phyloP scores from a whole-genome alignment of 2,329 filamentous ascomycete species.

The Claviceps humidiphila region DNA sequence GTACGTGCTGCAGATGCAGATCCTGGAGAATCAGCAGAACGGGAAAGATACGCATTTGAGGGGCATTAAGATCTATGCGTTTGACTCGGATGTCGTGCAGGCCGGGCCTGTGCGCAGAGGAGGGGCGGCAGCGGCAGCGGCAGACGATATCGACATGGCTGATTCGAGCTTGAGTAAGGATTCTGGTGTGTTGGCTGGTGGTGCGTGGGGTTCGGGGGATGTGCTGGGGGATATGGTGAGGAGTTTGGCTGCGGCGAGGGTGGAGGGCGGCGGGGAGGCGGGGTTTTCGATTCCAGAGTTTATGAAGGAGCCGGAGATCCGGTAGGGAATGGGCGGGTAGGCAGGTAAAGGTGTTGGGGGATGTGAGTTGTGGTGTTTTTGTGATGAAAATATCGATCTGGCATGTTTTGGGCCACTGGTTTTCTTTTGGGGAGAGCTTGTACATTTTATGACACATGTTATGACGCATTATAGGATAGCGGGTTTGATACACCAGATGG shows the following conservation, averaged over 20 bases:
- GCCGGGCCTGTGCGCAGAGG: slow-evolving; percentile 16
- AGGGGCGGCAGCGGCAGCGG: slow-evolving; percentile 9
- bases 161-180: slow-evolving; percentile 8
- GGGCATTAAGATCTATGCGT: slow-evolving; percentile 73
- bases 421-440: no score
- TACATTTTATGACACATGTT: no score
- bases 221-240: slow-evolving; percentile 17
- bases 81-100: slow-evolving; percentile 35
- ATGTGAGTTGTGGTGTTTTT: no score
- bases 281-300: slow-evolving; percentile 26
- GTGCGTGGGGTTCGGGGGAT: slow-evolving; percentile 5
- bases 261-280: slow-evolving; percentile 21
- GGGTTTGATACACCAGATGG: no score
- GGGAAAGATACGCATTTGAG: slow-evolving; percentile 97
- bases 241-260: slow-evolving; percentile 14
- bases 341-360: no score
- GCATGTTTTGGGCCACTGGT: no score
- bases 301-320: slow-evolving; percentile 29
- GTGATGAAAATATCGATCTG: no score
- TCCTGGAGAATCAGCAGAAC: slow-evolving; percentile 96
- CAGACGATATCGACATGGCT: slow-evolving; percentile 16
- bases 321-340: slow-evolving; percentile 10
- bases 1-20: slow-evolving; percentile 79
- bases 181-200: slow-evolving; percentile 1
- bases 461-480: no score